A percentile compares a stretch with the other conserved stretches of the same genome.
phyloP scores from a whole-genome alignment of 495 filamentous ascomycete species.

The Oidiodendron maius region DNA sequence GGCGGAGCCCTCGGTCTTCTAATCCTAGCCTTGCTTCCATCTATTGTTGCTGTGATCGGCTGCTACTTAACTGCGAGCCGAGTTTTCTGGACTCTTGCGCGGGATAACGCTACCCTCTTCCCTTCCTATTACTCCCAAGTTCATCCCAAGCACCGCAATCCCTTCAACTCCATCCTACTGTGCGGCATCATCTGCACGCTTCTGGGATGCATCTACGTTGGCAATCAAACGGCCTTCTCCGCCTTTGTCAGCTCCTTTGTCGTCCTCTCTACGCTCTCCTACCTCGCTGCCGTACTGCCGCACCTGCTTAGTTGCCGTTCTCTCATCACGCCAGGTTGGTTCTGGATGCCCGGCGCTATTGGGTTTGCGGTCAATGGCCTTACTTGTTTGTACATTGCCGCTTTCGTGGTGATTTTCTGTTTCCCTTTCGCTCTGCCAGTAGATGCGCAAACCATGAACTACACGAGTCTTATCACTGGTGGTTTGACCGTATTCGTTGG shows the following conservation, averaged over 20 bases:
- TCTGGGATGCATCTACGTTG: slow-evolving; percentile 61
- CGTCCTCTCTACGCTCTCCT: slow-evolving; percentile 56
- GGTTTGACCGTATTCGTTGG: slow-evolving; percentile 7
- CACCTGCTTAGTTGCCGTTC: slow-evolving; percentile 52
- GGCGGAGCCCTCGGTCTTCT: slow-evolving; percentile 61
- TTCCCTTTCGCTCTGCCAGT: slow-evolving; percentile 52
- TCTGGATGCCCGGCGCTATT: slow-evolving; percentile 46
- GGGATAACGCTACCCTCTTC: slow-evolving; percentile 52
- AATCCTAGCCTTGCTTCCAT: slow-evolving; percentile 61
- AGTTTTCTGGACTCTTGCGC: slow-evolving; percentile 70
- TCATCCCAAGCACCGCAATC: slow-evolving; percentile 39
- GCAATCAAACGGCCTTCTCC: slow-evolving; percentile 57
- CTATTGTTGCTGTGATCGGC: slow-evolving; percentile 53
- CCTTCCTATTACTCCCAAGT: slow-evolving; percentile 30
- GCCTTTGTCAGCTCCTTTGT: slow-evolving; percentile 61
- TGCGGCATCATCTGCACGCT: slow-evolving; percentile 46
- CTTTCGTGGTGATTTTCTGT: slow-evolving; percentile 60
- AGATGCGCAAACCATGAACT: slow-evolving; percentile 49
- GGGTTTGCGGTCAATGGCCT: slow-evolving; percentile 51
- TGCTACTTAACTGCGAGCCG: slow-evolving; percentile 19
- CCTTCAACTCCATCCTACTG: slow-evolving; percentile 54
- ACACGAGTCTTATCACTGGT: slow-evolving; percentile 22
- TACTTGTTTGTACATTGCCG: slow-evolving; percentile 52
- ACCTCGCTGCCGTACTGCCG: slow-evolving; percentile 62
- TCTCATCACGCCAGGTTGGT: slow-evolving; percentile 42